Evolutionary conservation across 371 early-diverging fungal genomes (phyloP), one percentile per base, ranked within the genome.

Genomic region (Mortierella sp.): DNA sequence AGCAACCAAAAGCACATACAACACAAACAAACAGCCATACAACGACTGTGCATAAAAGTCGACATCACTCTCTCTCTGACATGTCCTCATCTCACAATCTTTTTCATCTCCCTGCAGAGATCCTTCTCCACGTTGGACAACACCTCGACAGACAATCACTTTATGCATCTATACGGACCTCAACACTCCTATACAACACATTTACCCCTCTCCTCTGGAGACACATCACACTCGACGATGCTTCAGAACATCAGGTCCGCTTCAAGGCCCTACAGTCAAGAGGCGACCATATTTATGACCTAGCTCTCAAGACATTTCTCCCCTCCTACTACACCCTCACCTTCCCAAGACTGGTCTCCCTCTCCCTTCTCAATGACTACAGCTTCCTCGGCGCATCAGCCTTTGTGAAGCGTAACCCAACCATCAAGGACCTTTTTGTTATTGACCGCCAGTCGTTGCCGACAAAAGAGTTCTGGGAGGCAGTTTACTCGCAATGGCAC

Each of bases 171-270:
- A 68, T 68, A 24, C 68, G 38, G 6, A 24, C 68, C 10, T 68
- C 68, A 11, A 68, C 68, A 10, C 68, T 68, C 68, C 68, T 68
- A 24, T 42, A 68, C 44, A 19, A 5, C 11, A 68, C 42, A 7
- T 68, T 10, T 42, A 68, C 68, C 42, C 68, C 68, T 68, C 42
- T 68, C 24, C 68, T 68, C 44, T 68, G 68, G 68, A 68, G 68
- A 68, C 2, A 21, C 38, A 68, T 68, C 24, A 10, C 68, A 10
- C 68, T 68, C 24, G 68, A 68, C 42, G 68, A 68, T 11, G 21
- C 68, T 34, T 38, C 68, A 38, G 44, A 68, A 8, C 38, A 21
- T 2, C 10, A 38, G 19, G 68, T 38, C 68, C 42, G 24, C n/a
- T 68, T 68, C 44, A 9, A 68, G 5, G 68, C 42, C 11, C 68